Percentiles rank a stretch among this genome's conserved stretches.
phyloP scores from a whole-genome alignment of 2,329 filamentous ascomycete species.

The Fusarium sp. region DNA sequence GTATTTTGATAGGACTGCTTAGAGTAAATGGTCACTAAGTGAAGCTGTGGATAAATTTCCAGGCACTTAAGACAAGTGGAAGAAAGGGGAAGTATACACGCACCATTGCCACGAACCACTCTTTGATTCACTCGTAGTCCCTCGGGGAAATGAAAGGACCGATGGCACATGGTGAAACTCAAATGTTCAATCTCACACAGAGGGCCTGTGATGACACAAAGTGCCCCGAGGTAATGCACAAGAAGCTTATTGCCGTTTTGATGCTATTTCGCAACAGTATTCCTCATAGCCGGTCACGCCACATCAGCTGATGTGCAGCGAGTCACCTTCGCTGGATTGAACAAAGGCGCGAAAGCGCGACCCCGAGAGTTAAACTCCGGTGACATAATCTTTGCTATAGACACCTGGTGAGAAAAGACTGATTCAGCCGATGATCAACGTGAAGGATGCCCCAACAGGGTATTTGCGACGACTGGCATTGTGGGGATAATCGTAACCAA shows the following conservation, averaged over 20 bases:
- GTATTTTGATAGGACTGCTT: neutral
- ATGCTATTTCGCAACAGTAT: neutral
- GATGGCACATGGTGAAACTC: neutral
- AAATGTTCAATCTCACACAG: neutral
- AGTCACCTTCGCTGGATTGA: slow-evolving; percentile 8
- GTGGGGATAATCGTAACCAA: neutral
- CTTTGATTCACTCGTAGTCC: neutral
- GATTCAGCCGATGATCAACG: neutral
- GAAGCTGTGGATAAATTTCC: too few species aligned
- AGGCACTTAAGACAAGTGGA: neutral
- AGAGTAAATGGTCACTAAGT: neutral
- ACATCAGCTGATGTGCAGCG: slow-evolving; percentile 25
- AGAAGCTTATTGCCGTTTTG: slow-evolving; percentile 1
- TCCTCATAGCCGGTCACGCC: neutral
- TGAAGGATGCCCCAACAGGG: neutral
- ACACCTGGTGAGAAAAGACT: neutral
- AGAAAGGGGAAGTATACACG: neutral
- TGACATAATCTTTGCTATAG: neutral
- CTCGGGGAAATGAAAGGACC: neutral
- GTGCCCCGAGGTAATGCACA: neutral
- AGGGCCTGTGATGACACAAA: neutral
- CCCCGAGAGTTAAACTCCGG: neutral
- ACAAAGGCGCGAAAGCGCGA: slow-evolving; percentile 29
- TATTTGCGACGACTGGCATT: neutral
- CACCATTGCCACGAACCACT: neutral